Base-by-base conservation (phyloP, 1,284 basidiomycete genomes). In the Ceratobasidium sp. region DNA sequence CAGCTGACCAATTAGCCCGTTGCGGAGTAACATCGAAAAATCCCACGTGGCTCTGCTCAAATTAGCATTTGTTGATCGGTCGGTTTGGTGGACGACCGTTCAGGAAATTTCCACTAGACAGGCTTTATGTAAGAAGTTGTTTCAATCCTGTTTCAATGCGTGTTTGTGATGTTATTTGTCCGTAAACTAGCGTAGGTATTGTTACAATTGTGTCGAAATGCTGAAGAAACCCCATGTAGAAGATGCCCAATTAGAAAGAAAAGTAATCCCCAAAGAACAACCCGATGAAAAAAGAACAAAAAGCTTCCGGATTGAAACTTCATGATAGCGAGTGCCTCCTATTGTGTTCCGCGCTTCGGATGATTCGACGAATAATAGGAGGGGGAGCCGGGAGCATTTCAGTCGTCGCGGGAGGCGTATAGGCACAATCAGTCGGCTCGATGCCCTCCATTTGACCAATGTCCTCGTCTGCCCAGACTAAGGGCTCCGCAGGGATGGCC, bases 281-380 rank as follows among this genome's bases (percentile, higher is more conserved):
- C 44, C 32, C 21, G 41, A 35, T 16, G 18, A 23, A 30, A 28
- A 38, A 44, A 30, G n/a, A 55, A 23, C 26, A n/a, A 28, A 28
- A 55, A 55, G 28, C 21, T 21, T 11, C 26, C 7, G 14, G 52
- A 44, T n/a, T n/a, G n/a, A 47, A 44, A 16, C n/a, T 59, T 59
- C 35, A 71, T 58, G 67, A 59, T 23, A 71, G 46, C 32, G 67
- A 71, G 47, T 71, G 67, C 67, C 67, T 71, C 55, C 67, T 49
- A 52, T 71, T 58, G 47, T 71, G 67, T n/a, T 71, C 67, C 28
- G 41, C 28, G 21, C 26, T 57, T 21, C 67, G 67, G 18, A 71
- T 71, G 26, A 71, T 71, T 38, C 67, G 67, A 14, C 67, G 67
- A 41, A 71, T 71, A 23, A 71, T 35, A 58, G 66, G 66, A 49